These are phyloP conservation scores for Colletotrichum cordylinicola DNA, from an alignment of 2,329 filamentous ascomycete genomes.

Conservation along the genomic window DNA sequence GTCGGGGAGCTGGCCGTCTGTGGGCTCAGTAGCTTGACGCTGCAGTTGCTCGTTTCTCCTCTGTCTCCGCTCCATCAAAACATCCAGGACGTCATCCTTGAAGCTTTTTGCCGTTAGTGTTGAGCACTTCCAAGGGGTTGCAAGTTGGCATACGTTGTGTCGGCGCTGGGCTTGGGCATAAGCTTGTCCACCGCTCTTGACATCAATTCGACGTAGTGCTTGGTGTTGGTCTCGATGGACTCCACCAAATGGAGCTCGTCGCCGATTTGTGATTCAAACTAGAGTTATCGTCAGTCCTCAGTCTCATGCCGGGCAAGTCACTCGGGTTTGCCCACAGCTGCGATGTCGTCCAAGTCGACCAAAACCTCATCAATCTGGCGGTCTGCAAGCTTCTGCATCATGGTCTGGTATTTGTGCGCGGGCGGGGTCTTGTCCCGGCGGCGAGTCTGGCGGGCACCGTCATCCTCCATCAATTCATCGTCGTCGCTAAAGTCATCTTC, in stretches of 20 bases:
- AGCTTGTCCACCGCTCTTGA: conserved; percentile 87
- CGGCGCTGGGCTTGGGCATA: conserved; percentile 78
- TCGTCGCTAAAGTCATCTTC: conserved; percentile 88
- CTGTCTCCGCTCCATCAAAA: conserved; percentile 91
- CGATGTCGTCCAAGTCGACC: conserved; percentile 89
- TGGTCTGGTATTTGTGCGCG: conserved; percentile 86
- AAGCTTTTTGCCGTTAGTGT: conserved; percentile 61
- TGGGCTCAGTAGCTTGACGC: conserved; percentile 52
- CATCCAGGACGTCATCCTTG: conserved; percentile 96
- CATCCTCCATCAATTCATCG: conserved; percentile 90
- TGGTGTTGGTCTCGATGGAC: conserved; percentile 88
- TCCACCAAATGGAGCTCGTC: conserved; percentile 77
- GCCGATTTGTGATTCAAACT: conserved; percentile 79
- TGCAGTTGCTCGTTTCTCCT: conserved; percentile 82
- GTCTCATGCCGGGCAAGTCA: conserved; percentile 80
- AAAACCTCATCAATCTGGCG: conserved; percentile 77
- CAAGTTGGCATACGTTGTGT: conserved; percentile 68
- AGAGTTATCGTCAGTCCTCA: conserved; percentile 51
- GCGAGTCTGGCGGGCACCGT: conserved; percentile 59
- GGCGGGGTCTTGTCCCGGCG: conserved; percentile 57
- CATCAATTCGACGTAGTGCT: conserved; percentile 93
- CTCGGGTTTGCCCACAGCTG: conserved; percentile 62
- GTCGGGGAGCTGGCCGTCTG: conserved; percentile 58
- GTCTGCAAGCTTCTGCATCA: conserved; percentile 87
- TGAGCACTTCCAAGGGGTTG: background rate